Conservation (phyloP, 106 monocot species). For the Platanthera guangdongensis region DNA sequence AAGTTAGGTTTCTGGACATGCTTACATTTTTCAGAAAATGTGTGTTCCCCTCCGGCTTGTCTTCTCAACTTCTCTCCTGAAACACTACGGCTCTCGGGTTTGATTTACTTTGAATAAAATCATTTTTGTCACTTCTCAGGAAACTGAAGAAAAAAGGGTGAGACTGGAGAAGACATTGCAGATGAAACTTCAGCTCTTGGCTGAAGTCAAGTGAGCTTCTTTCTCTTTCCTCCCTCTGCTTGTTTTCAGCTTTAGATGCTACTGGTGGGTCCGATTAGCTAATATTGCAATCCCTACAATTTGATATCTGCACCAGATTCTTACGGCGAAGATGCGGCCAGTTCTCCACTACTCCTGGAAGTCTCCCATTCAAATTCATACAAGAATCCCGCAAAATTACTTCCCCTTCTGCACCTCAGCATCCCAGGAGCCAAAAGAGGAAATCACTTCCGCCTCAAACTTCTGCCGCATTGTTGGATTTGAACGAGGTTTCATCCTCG, state of each 20-base stretch:
- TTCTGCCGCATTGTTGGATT: conserved; percentile 17
- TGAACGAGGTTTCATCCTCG: conserved; percentile 31
- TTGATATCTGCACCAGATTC: conserved; percentile 20
- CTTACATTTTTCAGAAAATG: too few relatives aligned
- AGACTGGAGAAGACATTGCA: conserved; percentile 1
- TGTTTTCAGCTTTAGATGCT: neutral
- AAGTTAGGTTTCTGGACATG: too few relatives aligned
- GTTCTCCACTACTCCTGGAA: conserved; percentile 12
- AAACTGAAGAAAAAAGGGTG: neutral
- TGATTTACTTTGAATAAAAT: neutral
- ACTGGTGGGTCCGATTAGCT: neutral
- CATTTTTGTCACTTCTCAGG: neutral
- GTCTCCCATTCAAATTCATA: conserved; percentile 6
- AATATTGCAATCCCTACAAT: neutral
- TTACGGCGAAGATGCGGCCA: conserved; percentile 29
- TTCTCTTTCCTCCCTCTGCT: neutral
- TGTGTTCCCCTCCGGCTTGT: too few relatives aligned
- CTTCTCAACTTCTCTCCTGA: too few relatives aligned
- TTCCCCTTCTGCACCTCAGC: neutral
- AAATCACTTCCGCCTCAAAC: conserved; percentile 12
- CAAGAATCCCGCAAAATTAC: conserved; percentile 1
- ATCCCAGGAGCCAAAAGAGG: conserved; percentile 9
- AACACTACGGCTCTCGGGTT: too few relatives aligned
- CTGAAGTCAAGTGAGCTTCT: conserved; percentile 5
- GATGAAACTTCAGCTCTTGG: neutral